Percentiles rank a stretch among this genome's conserved stretches.
phyloP scores from a whole-genome alignment of 2,329 filamentous ascomycete genomes.

The Coniochaeta sp. region DNA sequence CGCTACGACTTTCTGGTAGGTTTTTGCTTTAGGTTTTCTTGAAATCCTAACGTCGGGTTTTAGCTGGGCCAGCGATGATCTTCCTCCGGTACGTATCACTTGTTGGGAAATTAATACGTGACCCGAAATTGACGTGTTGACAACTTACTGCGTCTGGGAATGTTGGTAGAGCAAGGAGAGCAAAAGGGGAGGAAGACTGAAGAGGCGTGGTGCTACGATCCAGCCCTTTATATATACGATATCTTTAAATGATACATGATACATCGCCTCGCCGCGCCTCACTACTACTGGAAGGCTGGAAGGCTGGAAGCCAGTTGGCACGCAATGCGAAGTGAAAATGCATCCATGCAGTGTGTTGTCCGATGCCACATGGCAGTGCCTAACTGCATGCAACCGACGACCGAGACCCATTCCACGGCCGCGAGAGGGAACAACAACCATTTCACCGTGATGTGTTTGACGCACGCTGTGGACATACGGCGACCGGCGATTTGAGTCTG shows the following conservation, averaged over 20 bases:
- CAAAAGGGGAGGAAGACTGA: background rate
- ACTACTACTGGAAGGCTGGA: background rate
- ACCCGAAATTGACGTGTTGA: background rate
- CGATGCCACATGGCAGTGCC: background rate
- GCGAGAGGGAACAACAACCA: background rate
- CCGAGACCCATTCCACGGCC: too few relatives aligned
- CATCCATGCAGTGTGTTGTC: background rate
- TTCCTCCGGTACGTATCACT: background rate
- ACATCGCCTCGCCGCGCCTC: too few relatives aligned
- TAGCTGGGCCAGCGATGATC: background rate
- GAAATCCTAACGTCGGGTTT: background rate
- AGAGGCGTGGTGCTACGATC: background rate
- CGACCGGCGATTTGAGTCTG: background rate
- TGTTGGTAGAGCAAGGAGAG: background rate
- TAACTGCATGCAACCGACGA: background rate
- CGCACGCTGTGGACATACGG: background rate
- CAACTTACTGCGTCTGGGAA: background rate
- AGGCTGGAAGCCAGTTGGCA: too few relatives aligned
- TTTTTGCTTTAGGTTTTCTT: too few relatives aligned
- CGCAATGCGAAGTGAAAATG: background rate
- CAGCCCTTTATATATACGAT: background rate
- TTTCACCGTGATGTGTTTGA: too few relatives aligned
- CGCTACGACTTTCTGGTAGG: too few relatives aligned
- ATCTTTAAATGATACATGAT: too few relatives aligned
- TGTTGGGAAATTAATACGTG: background rate